phyloP scores from a whole-genome alignment of 257 asterid genomes.

The Ajuga chamaepitys region DNA sequence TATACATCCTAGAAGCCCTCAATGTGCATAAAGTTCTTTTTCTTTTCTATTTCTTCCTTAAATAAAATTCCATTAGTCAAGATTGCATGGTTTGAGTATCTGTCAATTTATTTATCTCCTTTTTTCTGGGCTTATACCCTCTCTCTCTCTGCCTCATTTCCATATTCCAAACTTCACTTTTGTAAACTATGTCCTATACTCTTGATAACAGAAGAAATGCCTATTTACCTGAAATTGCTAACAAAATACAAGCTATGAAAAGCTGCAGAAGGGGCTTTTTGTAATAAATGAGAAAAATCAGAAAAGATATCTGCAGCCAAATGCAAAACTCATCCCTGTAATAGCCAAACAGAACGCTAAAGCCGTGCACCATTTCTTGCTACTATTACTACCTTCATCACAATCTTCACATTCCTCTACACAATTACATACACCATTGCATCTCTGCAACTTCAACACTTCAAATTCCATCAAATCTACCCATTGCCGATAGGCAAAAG shows the following conservation, averaged over 20 bases:
- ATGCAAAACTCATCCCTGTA: slow-evolving; percentile 33
- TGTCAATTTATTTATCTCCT: no score
- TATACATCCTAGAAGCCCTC: no score
- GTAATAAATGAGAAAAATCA: neutral
- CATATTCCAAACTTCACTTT: no score
- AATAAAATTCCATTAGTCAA: no score
- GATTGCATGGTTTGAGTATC: no score
- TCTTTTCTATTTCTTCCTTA: no score
- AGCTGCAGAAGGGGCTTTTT: neutral
- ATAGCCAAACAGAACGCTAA: slow-evolving; percentile 40
- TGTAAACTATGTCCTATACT: no score
- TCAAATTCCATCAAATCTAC: slow-evolving; percentile 37
- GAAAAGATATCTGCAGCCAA: slow-evolving; percentile 16
- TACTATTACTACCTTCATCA: neutral
- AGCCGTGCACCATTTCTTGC: slow-evolving; percentile 26
- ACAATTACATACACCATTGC: neutral
- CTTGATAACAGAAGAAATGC: neutral
- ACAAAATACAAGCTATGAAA: neutral
- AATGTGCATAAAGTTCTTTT: no score
- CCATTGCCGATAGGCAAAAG: slow-evolving; percentile 43
- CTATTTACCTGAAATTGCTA: neutral
- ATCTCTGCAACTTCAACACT: slow-evolving; percentile 17
- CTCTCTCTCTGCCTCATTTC: no score
- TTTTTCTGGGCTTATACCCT: no score
- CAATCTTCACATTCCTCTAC: slow-evolving; percentile 1